Evolutionary conservation across 345 rosid species (phyloP).

Genomic region (Aethionema arabicum): DNA sequence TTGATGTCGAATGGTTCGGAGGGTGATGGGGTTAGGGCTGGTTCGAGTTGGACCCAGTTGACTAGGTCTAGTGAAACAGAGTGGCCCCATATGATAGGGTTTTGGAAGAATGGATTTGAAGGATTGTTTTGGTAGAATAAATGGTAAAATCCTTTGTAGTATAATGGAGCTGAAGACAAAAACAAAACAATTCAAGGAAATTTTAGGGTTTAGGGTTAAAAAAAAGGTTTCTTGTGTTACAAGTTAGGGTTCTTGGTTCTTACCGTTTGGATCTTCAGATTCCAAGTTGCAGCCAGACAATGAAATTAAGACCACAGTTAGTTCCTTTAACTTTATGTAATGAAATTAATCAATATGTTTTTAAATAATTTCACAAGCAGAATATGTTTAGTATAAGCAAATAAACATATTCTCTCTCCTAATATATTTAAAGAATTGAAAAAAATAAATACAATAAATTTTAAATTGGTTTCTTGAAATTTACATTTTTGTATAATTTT

Average conservation of each 20-base stretch:
- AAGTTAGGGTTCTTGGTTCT: neutral
- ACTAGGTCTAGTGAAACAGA: slow-evolving; percentile 66
- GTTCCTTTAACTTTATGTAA: neutral
- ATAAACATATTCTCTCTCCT: too few relatives aligned
- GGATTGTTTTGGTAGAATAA: slow-evolving; percentile 55
- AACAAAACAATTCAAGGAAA: slow-evolving; percentile 7
- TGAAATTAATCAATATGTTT: too few relatives aligned
- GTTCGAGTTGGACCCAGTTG: slow-evolving; percentile 60
- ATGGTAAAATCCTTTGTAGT: slow-evolving; percentile 60
- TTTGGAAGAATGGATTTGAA: slow-evolving; percentile 48
- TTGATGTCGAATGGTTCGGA: slow-evolving; percentile 53
- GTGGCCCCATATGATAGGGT: slow-evolving; percentile 62
- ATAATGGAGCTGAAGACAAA: slow-evolving; percentile 63
- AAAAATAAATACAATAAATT: too few relatives aligned
- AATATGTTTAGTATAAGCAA: too few relatives aligned
- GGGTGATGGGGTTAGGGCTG: slow-evolving; percentile 62
- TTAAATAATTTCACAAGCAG: too few relatives aligned
- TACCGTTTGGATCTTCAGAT: slow-evolving; percentile 31
- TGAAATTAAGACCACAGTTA: neutral
- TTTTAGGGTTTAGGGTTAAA: neutral
- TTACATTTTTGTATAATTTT: too few relatives aligned
- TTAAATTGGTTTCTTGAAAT: too few relatives aligned
- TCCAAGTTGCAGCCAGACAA: slow-evolving; percentile 15
- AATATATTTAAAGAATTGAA: too few relatives aligned
- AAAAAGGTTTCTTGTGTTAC: neutral